Conservation (phyloP, 2,329 filamentous ascomycete species). For the Colletotrichum nymphaeae region DNA sequence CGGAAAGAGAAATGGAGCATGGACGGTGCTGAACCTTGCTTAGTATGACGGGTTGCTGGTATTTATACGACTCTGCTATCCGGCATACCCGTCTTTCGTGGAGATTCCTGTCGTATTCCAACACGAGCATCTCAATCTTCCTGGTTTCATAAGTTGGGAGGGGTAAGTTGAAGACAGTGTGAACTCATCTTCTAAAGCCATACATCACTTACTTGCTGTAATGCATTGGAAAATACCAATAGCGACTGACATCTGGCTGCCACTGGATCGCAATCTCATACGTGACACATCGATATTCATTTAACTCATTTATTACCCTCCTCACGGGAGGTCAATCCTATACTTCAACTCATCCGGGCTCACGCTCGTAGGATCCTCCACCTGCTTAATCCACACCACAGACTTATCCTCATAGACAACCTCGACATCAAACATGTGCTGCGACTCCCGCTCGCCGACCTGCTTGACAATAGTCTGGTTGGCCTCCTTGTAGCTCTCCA, state of each 20-base stretch:
- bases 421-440: constrained; percentile 17
- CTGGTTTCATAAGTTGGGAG: too few species aligned
- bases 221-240: too few species aligned
- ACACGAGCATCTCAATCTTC: too few species aligned
- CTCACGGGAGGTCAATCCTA: constrained; percentile 20
- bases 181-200: neutral
- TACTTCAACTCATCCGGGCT: constrained; percentile 10
- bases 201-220: neutral
- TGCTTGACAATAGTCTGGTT: neutral
- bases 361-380: constrained; percentile 2
- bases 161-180: neutral
- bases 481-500: neutral
- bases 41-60: too few species aligned
- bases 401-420: constrained; percentile 30
- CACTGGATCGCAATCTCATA: neutral
- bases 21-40: too few species aligned
- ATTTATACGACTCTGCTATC: too few species aligned
- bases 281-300: neutral
- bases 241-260: too few species aligned
- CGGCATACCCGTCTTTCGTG: too few species aligned
- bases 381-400: constrained; percentile 23
- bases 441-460: neutral
- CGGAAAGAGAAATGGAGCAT: too few species aligned
- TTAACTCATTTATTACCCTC: neutral
- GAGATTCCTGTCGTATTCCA: too few species aligned